phyloP scores from a whole-genome alignment of 2,329 filamentous ascomycete genomes.

The Cercospora citrullina region DNA sequence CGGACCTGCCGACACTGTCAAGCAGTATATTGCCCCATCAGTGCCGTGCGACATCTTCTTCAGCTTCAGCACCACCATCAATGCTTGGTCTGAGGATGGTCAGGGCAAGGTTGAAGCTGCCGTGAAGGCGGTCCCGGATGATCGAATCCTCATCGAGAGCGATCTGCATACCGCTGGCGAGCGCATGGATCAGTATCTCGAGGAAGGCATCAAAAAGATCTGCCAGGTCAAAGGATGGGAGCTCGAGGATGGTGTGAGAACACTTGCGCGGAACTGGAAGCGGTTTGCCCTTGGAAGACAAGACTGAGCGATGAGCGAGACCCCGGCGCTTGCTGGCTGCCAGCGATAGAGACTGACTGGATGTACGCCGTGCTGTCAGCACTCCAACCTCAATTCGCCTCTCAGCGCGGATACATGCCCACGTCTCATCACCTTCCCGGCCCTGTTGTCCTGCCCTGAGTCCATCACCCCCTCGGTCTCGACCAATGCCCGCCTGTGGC shows the following conservation, averaged over 20 bases:
- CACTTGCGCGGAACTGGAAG: constrained; percentile 72
- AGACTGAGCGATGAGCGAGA: constrained; percentile 8
- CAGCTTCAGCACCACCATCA: constrained; percentile 83
- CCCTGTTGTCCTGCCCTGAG: not conserved
- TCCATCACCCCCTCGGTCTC: not conserved
- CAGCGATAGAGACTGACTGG: not conserved
- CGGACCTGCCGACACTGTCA: constrained; percentile 70
- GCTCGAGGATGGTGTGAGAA: constrained; percentile 67
- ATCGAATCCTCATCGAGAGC: constrained; percentile 82
- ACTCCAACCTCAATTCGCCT: not conserved
- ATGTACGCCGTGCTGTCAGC: not conserved
- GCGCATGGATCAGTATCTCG: constrained; percentile 74
- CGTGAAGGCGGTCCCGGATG: constrained; percentile 71
- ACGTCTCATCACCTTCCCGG: not conserved
- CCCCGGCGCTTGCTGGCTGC: not conserved
- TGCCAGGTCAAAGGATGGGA: constrained; percentile 78
- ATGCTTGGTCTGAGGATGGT: constrained; percentile 53
- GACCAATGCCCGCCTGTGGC: not conserved
- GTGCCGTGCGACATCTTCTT: constrained; percentile 80
- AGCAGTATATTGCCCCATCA: constrained; percentile 71
- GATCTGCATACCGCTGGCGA: constrained; percentile 82
- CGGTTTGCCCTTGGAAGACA: constrained; percentile 67
- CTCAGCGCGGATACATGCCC: not conserved
- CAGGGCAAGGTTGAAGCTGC: constrained; percentile 61
- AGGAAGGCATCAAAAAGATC: constrained; percentile 72